phyloP scores from a whole-genome alignment of 139 green algal species.

The Axilococcus clingmanii region DNA sequence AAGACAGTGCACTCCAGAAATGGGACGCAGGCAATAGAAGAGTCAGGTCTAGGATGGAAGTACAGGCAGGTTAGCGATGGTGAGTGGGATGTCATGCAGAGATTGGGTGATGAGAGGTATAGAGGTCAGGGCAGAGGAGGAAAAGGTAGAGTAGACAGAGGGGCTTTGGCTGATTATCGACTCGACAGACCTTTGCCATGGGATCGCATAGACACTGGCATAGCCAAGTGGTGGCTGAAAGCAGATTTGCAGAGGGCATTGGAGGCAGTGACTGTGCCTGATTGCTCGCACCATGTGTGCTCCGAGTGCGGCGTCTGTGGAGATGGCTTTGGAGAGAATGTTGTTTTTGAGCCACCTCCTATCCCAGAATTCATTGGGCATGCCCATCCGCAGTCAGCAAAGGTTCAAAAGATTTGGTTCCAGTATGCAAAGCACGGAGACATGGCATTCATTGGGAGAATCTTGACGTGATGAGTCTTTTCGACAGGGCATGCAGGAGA shows the following conservation, averaged over 20 bases:
- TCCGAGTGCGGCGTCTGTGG: slow-evolving; percentile 67
- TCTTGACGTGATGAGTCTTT: slow-evolving; percentile 45
- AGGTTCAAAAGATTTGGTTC: slow-evolving; percentile 38
- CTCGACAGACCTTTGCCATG: slow-evolving; percentile 63
- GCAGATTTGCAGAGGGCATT: slow-evolving; percentile 60
- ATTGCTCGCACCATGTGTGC: slow-evolving; percentile 62
- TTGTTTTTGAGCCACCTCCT: slow-evolving; percentile 46
- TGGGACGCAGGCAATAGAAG: slow-evolving; percentile 54
- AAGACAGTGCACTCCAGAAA: slow-evolving; percentile 20
- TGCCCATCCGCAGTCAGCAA: slow-evolving; percentile 26
- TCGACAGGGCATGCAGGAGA: slow-evolving; percentile 51
- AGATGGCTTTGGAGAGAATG: slow-evolving; percentile 42
- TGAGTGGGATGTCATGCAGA: slow-evolving; percentile 68
- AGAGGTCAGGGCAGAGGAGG: slow-evolving; percentile 46
- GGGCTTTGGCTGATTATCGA: slow-evolving; percentile 39
- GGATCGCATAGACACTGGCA: slow-evolving; percentile 65
- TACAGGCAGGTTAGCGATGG: slow-evolving; percentile 45
- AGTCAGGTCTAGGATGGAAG: slow-evolving; percentile 54
- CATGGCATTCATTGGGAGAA: slow-evolving; percentile 60
- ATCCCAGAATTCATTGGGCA: slow-evolving; percentile 50
- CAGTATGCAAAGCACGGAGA: slow-evolving; percentile 39
- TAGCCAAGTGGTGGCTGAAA: slow-evolving; percentile 70
- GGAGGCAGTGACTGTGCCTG: slow-evolving; percentile 57
- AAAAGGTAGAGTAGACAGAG: slow-evolving; percentile 57
- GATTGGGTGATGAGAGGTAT: slow-evolving; percentile 49